A percentile compares a stretch with the other conserved stretches of the same genome.
Evolutionary conservation across 2,329 filamentous ascomycete species (phyloP).

Genomic region (Exophiala mesophila): DNA sequence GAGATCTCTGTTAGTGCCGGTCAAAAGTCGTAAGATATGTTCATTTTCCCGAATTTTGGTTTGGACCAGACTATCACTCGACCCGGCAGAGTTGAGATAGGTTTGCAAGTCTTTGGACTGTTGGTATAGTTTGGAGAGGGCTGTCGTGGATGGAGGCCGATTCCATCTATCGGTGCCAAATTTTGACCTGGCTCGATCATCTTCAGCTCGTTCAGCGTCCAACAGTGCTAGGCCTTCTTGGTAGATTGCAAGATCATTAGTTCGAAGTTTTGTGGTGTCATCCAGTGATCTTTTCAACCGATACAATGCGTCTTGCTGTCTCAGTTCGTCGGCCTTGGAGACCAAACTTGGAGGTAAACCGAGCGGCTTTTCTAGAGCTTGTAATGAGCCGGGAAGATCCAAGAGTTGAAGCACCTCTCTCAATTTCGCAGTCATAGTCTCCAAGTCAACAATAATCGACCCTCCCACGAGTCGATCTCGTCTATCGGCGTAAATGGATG

Average conservation of each 20-base stretch:
- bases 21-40: constrained; percentile 67
- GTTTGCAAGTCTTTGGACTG: constrained; percentile 75
- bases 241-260: constrained; percentile 70
- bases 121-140: constrained; percentile 67
- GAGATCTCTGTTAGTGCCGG: constrained; percentile 72
- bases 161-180: constrained; percentile 86
- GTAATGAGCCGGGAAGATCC: constrained; percentile 84
- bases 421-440: constrained; percentile 71
- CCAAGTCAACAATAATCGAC: constrained; percentile 77
- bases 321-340: constrained; percentile 88
- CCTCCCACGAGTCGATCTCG: constrained; percentile 87
- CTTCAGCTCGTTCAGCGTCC: constrained; percentile 75
- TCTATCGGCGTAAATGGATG: constrained; percentile 90
- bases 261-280: constrained; percentile 85
- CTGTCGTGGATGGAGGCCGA: constrained; percentile 63
- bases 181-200: constrained; percentile 67
- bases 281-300: constrained; percentile 73
- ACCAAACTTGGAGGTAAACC: constrained; percentile 79
- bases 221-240: constrained; percentile 77
- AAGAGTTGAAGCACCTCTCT: constrained; percentile 75
- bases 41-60: constrained; percentile 75
- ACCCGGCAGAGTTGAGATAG: constrained; percentile 70
- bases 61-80: constrained; percentile 65
- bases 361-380: constrained; percentile 90
- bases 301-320: constrained; percentile 80